phyloP scores from a whole-genome alignment of 73 alveolate genomes.

The Tetrahymena elliotti region DNA sequence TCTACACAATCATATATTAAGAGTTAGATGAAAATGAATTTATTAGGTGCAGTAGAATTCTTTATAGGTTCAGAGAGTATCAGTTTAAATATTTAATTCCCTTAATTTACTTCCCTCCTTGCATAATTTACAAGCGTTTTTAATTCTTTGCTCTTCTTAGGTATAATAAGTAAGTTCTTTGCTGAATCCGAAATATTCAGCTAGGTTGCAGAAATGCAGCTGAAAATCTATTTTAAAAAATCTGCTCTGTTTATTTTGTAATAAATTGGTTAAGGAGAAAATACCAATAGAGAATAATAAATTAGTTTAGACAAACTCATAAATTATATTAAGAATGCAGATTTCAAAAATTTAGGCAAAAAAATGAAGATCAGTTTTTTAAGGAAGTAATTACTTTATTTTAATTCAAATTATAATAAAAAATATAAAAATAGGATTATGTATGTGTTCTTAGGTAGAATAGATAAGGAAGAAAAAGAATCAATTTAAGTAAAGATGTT shows the following conservation, averaged over 20 bases:
- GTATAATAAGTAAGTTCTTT: neutral
- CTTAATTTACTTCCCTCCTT: neutral
- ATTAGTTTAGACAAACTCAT: neutral
- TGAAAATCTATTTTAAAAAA: neutral
- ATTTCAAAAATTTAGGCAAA: neutral
- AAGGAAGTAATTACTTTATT: neutral
- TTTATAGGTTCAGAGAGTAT: neutral
- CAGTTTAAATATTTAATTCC: neutral
- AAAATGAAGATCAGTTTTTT: neutral
- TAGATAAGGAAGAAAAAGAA: neutral
- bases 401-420: no score
- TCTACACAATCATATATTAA: neutral
- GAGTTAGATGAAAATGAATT: neutral
- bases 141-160: neutral
- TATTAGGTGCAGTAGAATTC: neutral
- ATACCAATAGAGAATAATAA: neutral
- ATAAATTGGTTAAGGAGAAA: neutral
- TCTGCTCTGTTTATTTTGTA: neutral
- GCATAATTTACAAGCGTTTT: neutral
- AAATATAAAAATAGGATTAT: neutral
- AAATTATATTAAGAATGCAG: neutral
- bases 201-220: neutral
- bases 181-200: neutral
- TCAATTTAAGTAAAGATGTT: neutral
- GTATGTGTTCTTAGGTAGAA: neutral